Conservation (phyloP, 805 yeast species). For the Wickerhamomyces rabaulensis region DNA sequence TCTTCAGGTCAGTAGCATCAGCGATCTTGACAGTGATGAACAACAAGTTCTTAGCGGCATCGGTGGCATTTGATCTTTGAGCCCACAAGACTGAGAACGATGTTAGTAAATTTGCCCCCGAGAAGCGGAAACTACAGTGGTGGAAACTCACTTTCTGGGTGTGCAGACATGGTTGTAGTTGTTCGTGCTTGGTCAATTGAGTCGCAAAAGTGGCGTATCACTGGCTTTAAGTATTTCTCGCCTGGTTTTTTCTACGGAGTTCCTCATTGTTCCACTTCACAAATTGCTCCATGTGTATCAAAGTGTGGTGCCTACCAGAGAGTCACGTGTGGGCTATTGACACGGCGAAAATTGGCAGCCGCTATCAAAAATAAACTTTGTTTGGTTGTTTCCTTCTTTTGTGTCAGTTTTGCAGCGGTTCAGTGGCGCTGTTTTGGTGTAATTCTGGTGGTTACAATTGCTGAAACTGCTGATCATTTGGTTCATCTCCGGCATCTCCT, state of each 20-base stretch:
- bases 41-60: conserved; percentile 66
- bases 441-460: too few relatives aligned
- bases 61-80: conserved; percentile 82
- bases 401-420: too few relatives aligned
- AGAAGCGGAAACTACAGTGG: background rate
- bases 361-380: too few relatives aligned
- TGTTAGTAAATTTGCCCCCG: conserved; percentile 9
- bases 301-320: background rate
- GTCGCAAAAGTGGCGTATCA: background rate
- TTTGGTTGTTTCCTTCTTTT: too few relatives aligned
- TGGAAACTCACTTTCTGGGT: conserved; percentile 10
- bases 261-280: background rate
- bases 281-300: background rate
- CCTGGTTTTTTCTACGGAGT: background rate
- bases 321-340: background rate
- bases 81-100: conserved; percentile 79
- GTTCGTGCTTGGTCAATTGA: background rate
- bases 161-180: conserved; percentile 1
- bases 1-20: conserved; percentile 59
- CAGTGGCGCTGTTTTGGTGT: too few relatives aligned
- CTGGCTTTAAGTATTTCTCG: background rate
- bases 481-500: too few relatives aligned
- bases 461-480: too few relatives aligned
- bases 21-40: conserved; percentile 69
- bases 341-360: background rate